phyloP scores from a whole-genome alignment of 169 alveolate genomes.

The Plasmodium knowlesi region DNA sequence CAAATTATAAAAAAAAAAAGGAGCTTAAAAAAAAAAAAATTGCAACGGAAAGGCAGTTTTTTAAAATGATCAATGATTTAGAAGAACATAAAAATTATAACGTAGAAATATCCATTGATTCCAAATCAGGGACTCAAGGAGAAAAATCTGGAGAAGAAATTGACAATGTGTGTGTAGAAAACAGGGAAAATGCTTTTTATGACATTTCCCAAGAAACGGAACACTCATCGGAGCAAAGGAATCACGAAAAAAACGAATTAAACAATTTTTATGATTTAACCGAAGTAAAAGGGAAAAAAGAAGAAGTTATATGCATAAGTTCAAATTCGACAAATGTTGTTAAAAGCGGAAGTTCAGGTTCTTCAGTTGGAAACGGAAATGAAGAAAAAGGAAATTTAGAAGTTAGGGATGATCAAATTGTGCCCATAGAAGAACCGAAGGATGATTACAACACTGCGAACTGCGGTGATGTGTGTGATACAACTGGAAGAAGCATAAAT shows the following conservation, averaged over 20 bases:
- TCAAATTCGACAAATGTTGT: slow-evolving; percentile 10
- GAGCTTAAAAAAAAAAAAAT: neutral
- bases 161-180: neutral
- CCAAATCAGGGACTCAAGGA: slow-evolving; percentile 8
- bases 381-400: slow-evolving; percentile 10
- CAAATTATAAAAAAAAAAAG: neutral
- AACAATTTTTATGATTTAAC: slow-evolving; percentile 50
- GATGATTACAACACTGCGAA: neutral
- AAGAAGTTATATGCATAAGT: slow-evolving; percentile 29
- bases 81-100: slow-evolving; percentile 4
- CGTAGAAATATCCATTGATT: slow-evolving; percentile 10
- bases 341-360: neutral
- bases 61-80: slow-evolving; percentile 28
- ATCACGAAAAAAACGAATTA: neutral
- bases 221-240: neutral
- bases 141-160: slow-evolving; percentile 13
- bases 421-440: slow-evolving; percentile 5
- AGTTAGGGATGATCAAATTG: slow-evolving; percentile 7
- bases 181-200: neutral
- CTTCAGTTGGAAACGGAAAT: slow-evolving; percentile 3
- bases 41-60: neutral
- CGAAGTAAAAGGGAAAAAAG: slow-evolving; percentile 48
- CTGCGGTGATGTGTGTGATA: neutral
- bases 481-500: neutral
- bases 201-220: slow-evolving; percentile 12